Percentiles rank a stretch among this genome's conserved stretches.
Conservation (phyloP, 2,329 filamentous ascomycete genomes). For the Aspergillus sclerotialis region DNA sequence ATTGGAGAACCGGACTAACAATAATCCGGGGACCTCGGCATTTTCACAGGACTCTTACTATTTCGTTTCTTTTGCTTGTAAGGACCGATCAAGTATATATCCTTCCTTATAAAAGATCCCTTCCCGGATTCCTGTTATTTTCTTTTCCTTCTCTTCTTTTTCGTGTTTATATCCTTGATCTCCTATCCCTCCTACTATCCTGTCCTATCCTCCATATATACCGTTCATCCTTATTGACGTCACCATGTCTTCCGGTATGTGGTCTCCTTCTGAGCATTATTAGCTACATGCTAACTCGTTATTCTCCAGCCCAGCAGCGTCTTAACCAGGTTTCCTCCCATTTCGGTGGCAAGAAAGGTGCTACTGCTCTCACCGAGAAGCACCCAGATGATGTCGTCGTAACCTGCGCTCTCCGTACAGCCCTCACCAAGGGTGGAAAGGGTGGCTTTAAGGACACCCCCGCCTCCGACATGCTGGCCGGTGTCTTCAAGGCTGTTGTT, state of each 20-base stretch:
- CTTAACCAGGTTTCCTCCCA: constrained; percentile 54
- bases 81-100: no score
- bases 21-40: constrained; percentile 26
- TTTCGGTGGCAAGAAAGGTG: constrained; percentile 34
- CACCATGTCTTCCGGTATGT: constrained; percentile 39
- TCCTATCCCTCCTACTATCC: constrained; percentile 2
- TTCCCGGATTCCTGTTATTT: no score
- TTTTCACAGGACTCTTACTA: constrained; percentile 17
- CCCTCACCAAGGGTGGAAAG: constrained; percentile 88
- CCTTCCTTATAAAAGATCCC: constrained; percentile 10
- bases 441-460: constrained; percentile 93
- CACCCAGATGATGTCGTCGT: constrained; percentile 71
- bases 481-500: constrained; percentile 74
- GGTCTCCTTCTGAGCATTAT: background rate
- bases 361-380: constrained; percentile 36
- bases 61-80: no score
- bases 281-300: background rate
- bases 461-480: constrained; percentile 76
- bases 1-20: constrained; percentile 15
- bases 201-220: constrained; percentile 1
- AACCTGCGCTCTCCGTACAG: constrained; percentile 82
- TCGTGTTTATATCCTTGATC: no score
- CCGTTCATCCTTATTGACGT: constrained; percentile 10
- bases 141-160: no score
- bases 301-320: constrained; percentile 47